Evolutionary conservation across 2,329 filamentous ascomycete species (phyloP), one percentile per base, ranked within the genome.

Genomic region (Elsinoe batatas): DNA sequence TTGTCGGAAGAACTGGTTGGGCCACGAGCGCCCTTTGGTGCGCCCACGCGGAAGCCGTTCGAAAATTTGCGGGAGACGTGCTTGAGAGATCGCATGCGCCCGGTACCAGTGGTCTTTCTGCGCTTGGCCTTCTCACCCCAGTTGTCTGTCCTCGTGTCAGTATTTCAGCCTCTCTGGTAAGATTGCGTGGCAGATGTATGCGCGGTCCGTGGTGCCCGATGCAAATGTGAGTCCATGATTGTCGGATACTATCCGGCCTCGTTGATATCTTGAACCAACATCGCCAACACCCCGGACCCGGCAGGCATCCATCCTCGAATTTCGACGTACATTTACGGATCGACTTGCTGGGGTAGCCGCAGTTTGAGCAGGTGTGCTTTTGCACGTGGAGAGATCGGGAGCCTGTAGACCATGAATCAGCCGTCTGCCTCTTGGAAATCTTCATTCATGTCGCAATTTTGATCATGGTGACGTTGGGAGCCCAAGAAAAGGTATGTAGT

Each of bases 71-170:
- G 86, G 73, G 90, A 80, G 73, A 98, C 85, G 70, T 81, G 82
- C 83, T 94, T 95, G 74, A 98, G 83, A 80, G 91, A 88, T 74
- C 89, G 84, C 85, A 91, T 93, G 77, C 93, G 88, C 76, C 93
- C 93, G 72, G 89, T 91, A 71, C 93, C 93, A 74, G 88, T 91
- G 72, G 91, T 96, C 91, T 96, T 97, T 87, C 93, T 94, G 77
- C 93, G 83, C 89, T 97, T 97, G 70, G 91, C 91, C 88, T 98
- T 98, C 84, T 97, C 91, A 76, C 88, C 84, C 93, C 93, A 98
- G 88, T 98, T 96, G 86, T 85, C 91, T 97, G 73, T 73, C 30
- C 42, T 32, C 35, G 51, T 58, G 58, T 61, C 46, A 60, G 54
- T 38, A 59, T 30, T 30, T 30, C 26, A 8, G 8, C 4, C 26